Conservation (phyloP, 306 rosid species). For the Sindora glabra region DNA sequence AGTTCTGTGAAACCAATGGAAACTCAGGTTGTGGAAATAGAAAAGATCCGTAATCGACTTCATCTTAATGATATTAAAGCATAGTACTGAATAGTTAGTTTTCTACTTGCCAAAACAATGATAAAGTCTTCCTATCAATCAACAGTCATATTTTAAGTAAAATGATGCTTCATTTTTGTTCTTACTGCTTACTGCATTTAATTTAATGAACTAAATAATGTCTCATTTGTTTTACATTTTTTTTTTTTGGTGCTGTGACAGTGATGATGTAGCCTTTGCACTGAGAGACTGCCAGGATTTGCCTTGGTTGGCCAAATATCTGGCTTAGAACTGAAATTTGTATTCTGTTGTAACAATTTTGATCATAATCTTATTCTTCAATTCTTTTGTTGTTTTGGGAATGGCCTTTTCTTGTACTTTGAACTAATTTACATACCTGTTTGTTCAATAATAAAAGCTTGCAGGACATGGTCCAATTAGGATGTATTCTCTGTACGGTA, state of each 20-base stretch:
- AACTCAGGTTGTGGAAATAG: too few relatives aligned
- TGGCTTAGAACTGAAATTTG: slow-evolving; percentile 17
- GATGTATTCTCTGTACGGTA: too few relatives aligned
- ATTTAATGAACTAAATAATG: neutral
- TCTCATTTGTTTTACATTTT: slow-evolving; percentile 16
- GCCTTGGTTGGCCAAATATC: slow-evolving; percentile 84
- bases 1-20: neutral
- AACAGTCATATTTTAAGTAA: too few relatives aligned
- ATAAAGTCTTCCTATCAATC: too few relatives aligned
- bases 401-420: neutral
- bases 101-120: too few relatives aligned
- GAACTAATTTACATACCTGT: neutral
- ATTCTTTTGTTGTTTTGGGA: slow-evolving; percentile 1
- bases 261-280: slow-evolving; percentile 82
- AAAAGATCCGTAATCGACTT: too few relatives aligned
- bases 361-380: neutral
- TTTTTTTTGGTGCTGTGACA: slow-evolving; percentile 22
- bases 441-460: too few relatives aligned
- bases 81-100: too few relatives aligned
- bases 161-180: too few relatives aligned
- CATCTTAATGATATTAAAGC: too few relatives aligned
- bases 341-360: slow-evolving; percentile 16
- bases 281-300: slow-evolving; percentile 69
- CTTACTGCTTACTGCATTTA: neutral
- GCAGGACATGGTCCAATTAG: too few relatives aligned